A percentile compares a stretch with the other conserved stretches of the same genome.
phyloP scores from a whole-genome alignment of 805 yeast genomes.

The Zygoascus biomembranicola region DNA sequence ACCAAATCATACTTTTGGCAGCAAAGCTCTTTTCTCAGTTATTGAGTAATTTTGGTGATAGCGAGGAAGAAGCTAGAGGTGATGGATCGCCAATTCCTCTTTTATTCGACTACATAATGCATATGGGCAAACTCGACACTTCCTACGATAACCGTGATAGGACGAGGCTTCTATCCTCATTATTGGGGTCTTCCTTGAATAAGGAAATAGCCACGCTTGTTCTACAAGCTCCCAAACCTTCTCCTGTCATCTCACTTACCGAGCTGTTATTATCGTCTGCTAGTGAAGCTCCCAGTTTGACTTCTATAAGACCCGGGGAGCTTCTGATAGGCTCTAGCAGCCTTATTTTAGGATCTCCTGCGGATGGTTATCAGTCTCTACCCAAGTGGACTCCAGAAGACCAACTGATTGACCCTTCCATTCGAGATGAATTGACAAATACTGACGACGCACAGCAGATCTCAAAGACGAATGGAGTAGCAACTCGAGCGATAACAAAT shows the following conservation, averaged over 20 bases:
- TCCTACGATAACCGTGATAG: conserved; percentile 76
- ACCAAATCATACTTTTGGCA: conserved; percentile 63
- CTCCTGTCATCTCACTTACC: conserved; percentile 33
- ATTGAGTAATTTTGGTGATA: conserved; percentile 33
- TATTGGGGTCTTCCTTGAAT: conserved; percentile 45
- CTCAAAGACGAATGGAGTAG: background rate
- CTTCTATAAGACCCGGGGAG: conserved; percentile 6
- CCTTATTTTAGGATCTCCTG: conserved; percentile 23
- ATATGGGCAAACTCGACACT: conserved; percentile 64
- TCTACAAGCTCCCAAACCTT: conserved; percentile 70
- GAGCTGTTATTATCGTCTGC: conserved; percentile 9
- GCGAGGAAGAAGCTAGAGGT: conserved; percentile 18
- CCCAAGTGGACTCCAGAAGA: conserved; percentile 40
- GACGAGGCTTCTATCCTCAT: conserved; percentile 61
- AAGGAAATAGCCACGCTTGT: conserved; percentile 59
- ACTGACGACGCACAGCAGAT: background rate
- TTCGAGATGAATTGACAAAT: conserved; percentile 27
- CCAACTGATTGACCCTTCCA: conserved; percentile 19
- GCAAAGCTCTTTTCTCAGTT: conserved; percentile 61
- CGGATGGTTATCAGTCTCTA: conserved; percentile 27
- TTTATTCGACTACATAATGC: conserved; percentile 54
- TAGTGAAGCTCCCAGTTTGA: background rate
- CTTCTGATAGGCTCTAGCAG: conserved; percentile 27
- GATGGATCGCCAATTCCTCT: conserved; percentile 28
- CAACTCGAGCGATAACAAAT: background rate